Evolutionary conservation across 1,139 yeast genomes (phyloP).

Genomic region (Sugiyamaella paludigena): DNA sequence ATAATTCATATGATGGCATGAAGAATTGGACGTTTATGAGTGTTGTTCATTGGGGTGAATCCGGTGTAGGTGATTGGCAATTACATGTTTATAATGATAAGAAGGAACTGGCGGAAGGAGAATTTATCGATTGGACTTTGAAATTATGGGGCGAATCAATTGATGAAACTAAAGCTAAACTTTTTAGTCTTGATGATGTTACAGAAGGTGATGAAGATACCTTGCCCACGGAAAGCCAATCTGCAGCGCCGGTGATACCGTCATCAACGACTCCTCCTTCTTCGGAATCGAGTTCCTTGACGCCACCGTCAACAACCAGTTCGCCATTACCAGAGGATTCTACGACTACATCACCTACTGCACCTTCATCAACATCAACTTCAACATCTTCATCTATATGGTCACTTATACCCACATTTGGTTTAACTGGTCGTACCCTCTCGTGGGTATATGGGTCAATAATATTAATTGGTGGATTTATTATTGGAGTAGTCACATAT

Average conservation of each 20-base stretch:
- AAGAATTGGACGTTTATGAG: slow-evolving; percentile 89
- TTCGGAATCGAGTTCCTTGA: slow-evolving; percentile 4
- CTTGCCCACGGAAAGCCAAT: too few relatives aligned
- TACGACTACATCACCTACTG: slow-evolving; percentile 15
- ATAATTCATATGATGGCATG: slow-evolving; percentile 59
- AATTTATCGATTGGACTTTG: slow-evolving; percentile 68
- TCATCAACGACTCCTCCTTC: slow-evolving; percentile 17
- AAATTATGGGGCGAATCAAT: slow-evolving; percentile 77
- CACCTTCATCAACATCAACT: slow-evolving; percentile 10
- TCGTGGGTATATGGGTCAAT: slow-evolving; percentile 39
- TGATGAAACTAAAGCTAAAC: slow-evolving; percentile 58
- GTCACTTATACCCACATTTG: slow-evolving; percentile 37
- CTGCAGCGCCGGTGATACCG: slow-evolving; percentile 10
- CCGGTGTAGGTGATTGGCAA: slow-evolving; percentile 80
- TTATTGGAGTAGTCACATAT: slow-evolving; percentile 31
- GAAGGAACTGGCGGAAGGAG: slow-evolving; percentile 42
- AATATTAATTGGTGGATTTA: slow-evolving; percentile 33
- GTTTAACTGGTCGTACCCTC: slow-evolving; percentile 34
- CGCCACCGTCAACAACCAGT: slow-evolving; percentile 10
- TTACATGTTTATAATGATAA: slow-evolving; percentile 56
- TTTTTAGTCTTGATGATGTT: slow-evolving; percentile 38
- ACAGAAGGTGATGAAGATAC: slow-evolving; percentile 8
- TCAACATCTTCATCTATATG: slow-evolving; percentile 16
- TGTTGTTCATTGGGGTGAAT: slow-evolving; percentile 98
- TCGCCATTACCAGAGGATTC: slow-evolving; percentile 2